A percentile compares a stretch with the other conserved stretches of the same genome.
Conservation (phyloP, 805 yeast species). For the Candida sithepensis region DNA sequence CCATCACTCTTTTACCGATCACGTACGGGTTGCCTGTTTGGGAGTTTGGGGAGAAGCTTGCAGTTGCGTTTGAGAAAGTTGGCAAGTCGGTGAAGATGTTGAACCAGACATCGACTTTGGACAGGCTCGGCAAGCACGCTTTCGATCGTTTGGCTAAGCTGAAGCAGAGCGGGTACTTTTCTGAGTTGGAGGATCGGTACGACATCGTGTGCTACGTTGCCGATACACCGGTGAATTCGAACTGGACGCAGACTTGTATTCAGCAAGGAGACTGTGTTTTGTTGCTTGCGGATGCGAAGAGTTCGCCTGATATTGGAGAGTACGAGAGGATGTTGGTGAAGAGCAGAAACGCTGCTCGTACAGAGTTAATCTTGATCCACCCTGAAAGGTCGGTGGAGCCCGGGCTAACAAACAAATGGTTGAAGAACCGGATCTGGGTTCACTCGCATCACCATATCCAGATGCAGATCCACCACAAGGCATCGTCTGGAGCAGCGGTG, state of each 20-base stretch:
- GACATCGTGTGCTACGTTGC: constrained; percentile 88
- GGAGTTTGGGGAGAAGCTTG: constrained; percentile 75
- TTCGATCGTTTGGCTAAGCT: constrained; percentile 84
- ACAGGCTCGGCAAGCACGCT: constrained; percentile 85
- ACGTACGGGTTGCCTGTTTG: constrained; percentile 79
- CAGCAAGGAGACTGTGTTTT: constrained; percentile 95
- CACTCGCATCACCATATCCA: constrained; percentile 91
- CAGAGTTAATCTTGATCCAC: constrained; percentile 82
- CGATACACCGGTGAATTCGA: constrained; percentile 76
- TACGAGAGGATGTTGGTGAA: constrained; percentile 75
- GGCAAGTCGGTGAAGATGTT: constrained; percentile 72
- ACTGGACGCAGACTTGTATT: constrained; percentile 91
- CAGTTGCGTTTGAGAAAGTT: constrained; percentile 65
- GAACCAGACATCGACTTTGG: constrained; percentile 78
- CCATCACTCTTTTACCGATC: constrained; percentile 81
- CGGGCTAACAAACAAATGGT: constrained; percentile 83
- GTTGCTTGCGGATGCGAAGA: constrained; percentile 78
- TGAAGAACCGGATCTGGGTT: constrained; percentile 84
- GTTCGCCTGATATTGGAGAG: constrained; percentile 75
- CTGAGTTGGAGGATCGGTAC: constrained; percentile 84
- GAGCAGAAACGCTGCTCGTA: constrained; percentile 77
- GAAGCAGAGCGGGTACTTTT: constrained; percentile 83
- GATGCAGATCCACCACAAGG: constrained; percentile 35
- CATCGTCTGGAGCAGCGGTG: not conserved
- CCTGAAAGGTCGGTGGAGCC: constrained; percentile 79